Conservation (phyloP, 805 yeast species). For the Barnettozyma sucrosica region DNA sequence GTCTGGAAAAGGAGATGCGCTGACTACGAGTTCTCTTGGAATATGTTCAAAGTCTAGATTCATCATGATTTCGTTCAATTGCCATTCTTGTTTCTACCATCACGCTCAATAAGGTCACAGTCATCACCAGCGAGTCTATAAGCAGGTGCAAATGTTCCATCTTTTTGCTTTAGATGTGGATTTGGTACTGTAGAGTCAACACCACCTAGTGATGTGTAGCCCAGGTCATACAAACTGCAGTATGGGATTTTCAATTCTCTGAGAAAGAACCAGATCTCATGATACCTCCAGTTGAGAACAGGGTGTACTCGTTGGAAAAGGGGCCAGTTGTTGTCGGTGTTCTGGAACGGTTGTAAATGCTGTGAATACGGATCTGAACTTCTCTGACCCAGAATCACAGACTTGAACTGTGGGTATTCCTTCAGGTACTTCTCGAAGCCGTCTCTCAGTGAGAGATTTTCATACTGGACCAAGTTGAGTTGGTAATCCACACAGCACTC, state of each 20-base stretch:
- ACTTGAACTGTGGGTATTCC: slow-evolving; percentile 47
- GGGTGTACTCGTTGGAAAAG: slow-evolving; percentile 80
- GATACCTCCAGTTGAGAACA: slow-evolving; percentile 79
- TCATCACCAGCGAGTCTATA: slow-evolving; percentile 54
- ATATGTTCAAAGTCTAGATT: neutral
- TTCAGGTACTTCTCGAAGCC: slow-evolving; percentile 66
- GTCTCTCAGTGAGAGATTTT: slow-evolving; percentile 44
- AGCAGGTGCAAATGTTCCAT: slow-evolving; percentile 42
- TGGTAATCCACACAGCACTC: slow-evolving; percentile 48
- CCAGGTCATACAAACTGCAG: slow-evolving; percentile 71
- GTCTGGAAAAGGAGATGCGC: neutral
- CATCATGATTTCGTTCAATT: neutral
- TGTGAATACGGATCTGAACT: slow-evolving; percentile 82
- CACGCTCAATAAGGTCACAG: slow-evolving; percentile 55
- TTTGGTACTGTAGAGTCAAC: slow-evolving; percentile 63
- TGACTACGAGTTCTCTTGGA: neutral
- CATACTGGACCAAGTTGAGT: slow-evolving; percentile 39
- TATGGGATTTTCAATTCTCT: slow-evolving; percentile 53
- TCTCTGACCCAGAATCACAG: slow-evolving; percentile 84
- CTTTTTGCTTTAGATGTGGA: slow-evolving; percentile 42
- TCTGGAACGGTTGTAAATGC: slow-evolving; percentile 51
- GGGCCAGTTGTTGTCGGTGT: slow-evolving; percentile 92
- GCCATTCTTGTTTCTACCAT: slow-evolving; percentile 26
- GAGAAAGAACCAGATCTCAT: slow-evolving; percentile 82
- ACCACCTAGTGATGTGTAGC: slow-evolving; percentile 91